These are phyloP conservation scores for Podaxis mareebaensis DNA, from an alignment of 768 basidiomycete genomes.

Conservation along the genomic window DNA sequence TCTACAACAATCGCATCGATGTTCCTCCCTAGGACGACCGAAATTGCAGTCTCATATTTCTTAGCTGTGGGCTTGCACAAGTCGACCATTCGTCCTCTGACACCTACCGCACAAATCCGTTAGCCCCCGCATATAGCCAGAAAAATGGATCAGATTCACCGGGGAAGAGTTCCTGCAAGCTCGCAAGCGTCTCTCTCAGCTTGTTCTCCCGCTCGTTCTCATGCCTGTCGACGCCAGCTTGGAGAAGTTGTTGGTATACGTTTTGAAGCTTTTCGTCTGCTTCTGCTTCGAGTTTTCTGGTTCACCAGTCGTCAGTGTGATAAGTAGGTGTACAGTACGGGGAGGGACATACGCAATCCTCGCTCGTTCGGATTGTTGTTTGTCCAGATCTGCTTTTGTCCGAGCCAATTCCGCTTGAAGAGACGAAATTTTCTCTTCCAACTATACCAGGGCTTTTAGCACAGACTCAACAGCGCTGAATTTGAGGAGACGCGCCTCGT, in stretches of 20 bases:
- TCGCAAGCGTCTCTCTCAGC: conserved; percentile 84
- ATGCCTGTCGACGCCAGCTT: conserved; percentile 86
- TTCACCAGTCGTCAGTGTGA: background rate
- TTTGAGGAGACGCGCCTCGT: conserved; percentile 46
- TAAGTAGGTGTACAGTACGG: background rate
- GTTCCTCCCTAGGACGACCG: conserved; percentile 90
- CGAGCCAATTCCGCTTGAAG: conserved; percentile 62
- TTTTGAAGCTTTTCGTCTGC: conserved; percentile 88
- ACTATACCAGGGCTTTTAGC: conserved; percentile 30
- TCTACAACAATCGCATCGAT: conserved; percentile 97
- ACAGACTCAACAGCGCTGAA: background rate
- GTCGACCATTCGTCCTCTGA: conserved; percentile 90
- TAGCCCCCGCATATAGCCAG: background rate
- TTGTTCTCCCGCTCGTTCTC: conserved; percentile 83
- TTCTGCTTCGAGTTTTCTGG: conserved; percentile 86
- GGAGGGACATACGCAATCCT: conserved; percentile 64
- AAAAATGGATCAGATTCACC: conserved; percentile 42
- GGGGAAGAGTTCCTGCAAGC: conserved; percentile 86
- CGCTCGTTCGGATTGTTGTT: conserved; percentile 79
- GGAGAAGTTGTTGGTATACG: conserved; percentile 79
- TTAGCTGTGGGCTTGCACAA: conserved; percentile 91
- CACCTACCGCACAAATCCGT: conserved; percentile 50
- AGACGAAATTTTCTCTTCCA: conserved; percentile 59
- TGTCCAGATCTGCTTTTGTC: conserved; percentile 78
- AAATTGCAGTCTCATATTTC: conserved; percentile 91